Evolutionary conservation across 2,329 filamentous ascomycete genomes (phyloP), one percentile per base, ranked within the genome.

Genomic region (Endoconidiophora polonica): DNA sequence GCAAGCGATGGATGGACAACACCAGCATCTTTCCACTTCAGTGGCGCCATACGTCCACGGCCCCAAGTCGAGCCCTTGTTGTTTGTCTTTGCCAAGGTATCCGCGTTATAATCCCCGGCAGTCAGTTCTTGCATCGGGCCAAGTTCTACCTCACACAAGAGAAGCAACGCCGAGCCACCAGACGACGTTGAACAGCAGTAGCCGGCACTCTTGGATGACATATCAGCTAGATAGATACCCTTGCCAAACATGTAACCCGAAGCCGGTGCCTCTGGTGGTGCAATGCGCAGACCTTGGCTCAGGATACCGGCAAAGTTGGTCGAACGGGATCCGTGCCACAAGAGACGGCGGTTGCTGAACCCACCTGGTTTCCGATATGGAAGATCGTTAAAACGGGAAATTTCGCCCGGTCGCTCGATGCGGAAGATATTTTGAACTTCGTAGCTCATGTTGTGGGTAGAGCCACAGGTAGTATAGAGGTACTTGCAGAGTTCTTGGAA

Each of bases 261-360:
- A 0, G 79, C 79, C 0, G 86, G 87, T 0, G 86, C 86, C 62
- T 93, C 81, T 0, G 82, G 81, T 0, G 87, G 87, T 5, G 87
- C 87, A 56, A 94, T 94, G n/a, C 86, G 82, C 5, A 94, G 73
- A 56, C 87, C 87, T 63, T 94, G 85, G 52, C 79, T 83, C 40
- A 94, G 74, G 53, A 94, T 94, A 59, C 86, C 87, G 59, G 82
- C 86, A 56, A 81, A 94, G 62, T 94, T 94, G 48, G 84, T 91
- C 29, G 72, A 74, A 33, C 86, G 79, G 14, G 83, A 88, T 14
- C 87, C 86, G 60, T 94, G 87, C 87, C 87, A 94, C 2, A 94
- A 71, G 1, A 94, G 76, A 16, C 84, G 77, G 22, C 82, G 76
- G 60, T 91, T 76, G 44, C 73, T 74, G n/a, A 71, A n/a, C 12